phyloP scores from a whole-genome alignment of 139 green algal species.

The Closterium sp. region DNA sequence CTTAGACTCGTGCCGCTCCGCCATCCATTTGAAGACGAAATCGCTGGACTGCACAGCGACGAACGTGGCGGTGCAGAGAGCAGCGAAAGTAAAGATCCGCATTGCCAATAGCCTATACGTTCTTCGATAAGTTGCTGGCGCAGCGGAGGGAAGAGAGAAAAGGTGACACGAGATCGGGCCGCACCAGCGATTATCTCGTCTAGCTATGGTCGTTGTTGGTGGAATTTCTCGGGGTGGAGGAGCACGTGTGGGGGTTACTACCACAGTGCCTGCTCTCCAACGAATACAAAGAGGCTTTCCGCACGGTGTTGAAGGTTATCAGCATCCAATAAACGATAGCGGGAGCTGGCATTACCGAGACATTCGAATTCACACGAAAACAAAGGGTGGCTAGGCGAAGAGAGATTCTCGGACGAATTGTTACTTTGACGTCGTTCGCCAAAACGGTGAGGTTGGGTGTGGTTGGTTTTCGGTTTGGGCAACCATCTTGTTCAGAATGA shows the following conservation, averaged over 20 bases:
- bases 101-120: not conserved
- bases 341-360: not conserved
- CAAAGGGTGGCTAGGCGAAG: not conserved
- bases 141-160: not conserved
- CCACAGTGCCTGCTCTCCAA: no score
- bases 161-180: not conserved
- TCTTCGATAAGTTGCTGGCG: not conserved
- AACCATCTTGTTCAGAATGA: no score
- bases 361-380: not conserved
- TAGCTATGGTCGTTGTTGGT: no score
- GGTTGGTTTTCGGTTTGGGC: no score
- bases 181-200: not conserved
- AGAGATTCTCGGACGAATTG: not conserved
- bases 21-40: not conserved
- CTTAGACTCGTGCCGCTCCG: not conserved
- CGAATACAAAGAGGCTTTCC: no score
- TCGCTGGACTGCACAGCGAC: not conserved
- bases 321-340: not conserved
- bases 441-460: no score
- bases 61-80: not conserved
- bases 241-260: no score
- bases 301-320: no score
- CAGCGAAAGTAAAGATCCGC: not conserved
- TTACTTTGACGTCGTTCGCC: no score
- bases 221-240: no score